Percentiles rank a stretch among this genome's conserved stretches.
phyloP scores from a whole-genome alignment of 169 alveolate genomes.

The Fabrea salina region DNA sequence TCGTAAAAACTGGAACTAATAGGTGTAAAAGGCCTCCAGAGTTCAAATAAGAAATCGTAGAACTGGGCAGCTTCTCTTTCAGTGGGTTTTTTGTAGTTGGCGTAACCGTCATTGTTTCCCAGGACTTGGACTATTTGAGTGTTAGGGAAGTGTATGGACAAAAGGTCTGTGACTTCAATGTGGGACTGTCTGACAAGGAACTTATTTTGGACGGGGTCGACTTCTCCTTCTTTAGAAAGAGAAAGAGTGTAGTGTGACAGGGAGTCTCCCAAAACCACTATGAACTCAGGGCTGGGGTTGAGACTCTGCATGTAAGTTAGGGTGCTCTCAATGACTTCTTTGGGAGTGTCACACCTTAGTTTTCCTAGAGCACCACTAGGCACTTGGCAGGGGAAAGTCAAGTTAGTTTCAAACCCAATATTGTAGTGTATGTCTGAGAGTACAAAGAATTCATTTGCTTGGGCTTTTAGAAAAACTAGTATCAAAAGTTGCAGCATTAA shows the following conservation, averaged over 20 bases:
- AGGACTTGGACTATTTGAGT: background rate
- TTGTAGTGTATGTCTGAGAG: constrained; percentile 8
- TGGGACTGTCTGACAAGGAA: background rate
- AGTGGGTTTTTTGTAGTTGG: background rate
- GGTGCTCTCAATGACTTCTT: background rate
- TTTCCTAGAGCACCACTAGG: background rate
- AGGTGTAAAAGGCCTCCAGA: background rate
- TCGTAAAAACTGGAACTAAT: background rate
- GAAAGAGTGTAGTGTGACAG: background rate
- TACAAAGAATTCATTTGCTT: constrained; percentile 24
- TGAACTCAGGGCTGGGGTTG: background rate
- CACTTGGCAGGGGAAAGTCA: background rate
- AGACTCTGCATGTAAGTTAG: background rate
- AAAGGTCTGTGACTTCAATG: background rate
- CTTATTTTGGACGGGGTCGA: background rate
- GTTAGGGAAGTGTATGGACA: background rate
- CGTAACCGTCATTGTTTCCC: constrained; percentile 15
- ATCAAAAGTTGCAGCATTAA: no score
- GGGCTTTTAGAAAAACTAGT: no score
- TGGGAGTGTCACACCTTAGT: background rate
- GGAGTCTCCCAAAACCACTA: background rate
- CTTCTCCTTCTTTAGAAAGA: background rate
- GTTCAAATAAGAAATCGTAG: background rate
- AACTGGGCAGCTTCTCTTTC: background rate
- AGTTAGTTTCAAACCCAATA: background rate